Evolutionary conservation across 225 moss, liverwort and hornwort genomes (phyloP), one percentile per base, ranked within the genome.

Genomic region (Anthoceros angustus): DNA sequence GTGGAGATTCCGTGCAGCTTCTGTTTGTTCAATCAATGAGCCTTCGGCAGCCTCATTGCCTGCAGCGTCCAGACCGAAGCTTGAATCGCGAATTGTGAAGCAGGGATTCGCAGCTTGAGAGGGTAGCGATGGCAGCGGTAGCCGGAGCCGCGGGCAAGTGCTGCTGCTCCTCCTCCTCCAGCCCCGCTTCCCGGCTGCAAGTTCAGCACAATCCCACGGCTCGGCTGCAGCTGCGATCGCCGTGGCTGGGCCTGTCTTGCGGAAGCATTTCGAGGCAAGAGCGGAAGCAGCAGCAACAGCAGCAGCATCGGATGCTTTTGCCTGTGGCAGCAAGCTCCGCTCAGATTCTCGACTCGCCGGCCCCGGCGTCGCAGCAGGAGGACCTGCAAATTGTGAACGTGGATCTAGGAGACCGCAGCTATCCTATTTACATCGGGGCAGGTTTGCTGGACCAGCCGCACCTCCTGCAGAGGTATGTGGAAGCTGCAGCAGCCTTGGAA

Each of bases 301-400:
- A 55, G 14, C 55, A 15, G 6, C 1, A 18, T 23, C 55, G 55
- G n/a, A 7, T 55, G 55, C 55, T 8, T 55, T 18, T 55, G 55
- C 8, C n/a, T 7, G n/a, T 55, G 8, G 0, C 55, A 23, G 55
- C 55, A 18, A 20, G 55, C 55, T 55, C 55, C 55, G 55, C 55
- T 9, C 16, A 55, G 16, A 15, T 55, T 55, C n/a, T 55, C n/a
- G 55, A 55, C 23, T 55, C 55, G 5, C 55, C n/a, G 18, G 16
- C 55, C 18, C 7, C 55, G 23, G 4, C 55, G 4, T 18, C 23
- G 8, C 55, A 55, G 8, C 55, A 55, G 55, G n/a, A 15, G n/a
- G n/a, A 55, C 55, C 55, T 55, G 18, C n/a, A 55, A 15, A 64
- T 64, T 24, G 64, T 64, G 64, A 39, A 64, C 39, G 64, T 64